Percentiles rank a stretch among this genome's conserved stretches.
Evolutionary conservation across 139 green algal genomes (phyloP).

Genomic region (Asterochloris erici): DNA sequence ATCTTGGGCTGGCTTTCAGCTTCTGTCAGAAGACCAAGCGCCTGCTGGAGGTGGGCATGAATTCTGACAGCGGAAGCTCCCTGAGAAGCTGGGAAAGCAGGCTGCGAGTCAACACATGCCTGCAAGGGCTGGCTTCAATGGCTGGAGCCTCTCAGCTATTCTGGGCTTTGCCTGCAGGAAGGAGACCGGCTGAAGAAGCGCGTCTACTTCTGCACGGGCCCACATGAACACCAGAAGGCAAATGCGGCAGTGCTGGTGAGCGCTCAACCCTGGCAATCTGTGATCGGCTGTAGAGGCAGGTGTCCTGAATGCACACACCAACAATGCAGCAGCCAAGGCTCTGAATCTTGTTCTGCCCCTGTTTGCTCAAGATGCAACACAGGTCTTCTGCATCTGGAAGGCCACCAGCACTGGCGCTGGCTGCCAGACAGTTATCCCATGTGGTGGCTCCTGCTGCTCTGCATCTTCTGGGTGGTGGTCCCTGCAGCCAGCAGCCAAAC

Average conservation of each 20-base stretch:
- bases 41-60: conserved; percentile 54
- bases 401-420: too few relatives aligned
- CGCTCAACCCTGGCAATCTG: neutral
- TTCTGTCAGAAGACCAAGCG: conserved; percentile 68
- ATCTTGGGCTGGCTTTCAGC: conserved; percentile 75
- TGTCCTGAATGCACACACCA: too few relatives aligned
- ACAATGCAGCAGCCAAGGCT: too few relatives aligned
- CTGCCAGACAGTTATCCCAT: too few relatives aligned
- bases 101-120: neutral
- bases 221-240: conserved; percentile 59
- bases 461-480: neutral
- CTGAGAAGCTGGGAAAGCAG: neutral
- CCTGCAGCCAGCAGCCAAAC: neutral
- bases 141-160: too few relatives aligned
- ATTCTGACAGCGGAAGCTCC: neutral
- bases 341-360: too few relatives aligned
- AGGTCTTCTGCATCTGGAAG: too few relatives aligned
- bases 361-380: too few relatives aligned
- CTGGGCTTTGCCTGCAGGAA: conserved; percentile 33
- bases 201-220: conserved; percentile 63
- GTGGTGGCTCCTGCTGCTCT: neutral
- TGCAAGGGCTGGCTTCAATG: neutral
- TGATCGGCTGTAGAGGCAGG: too few relatives aligned
- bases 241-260: conserved; percentile 81
- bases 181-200: conserved; percentile 47